A percentile compares a stretch with the other conserved stretches of the same genome.
Evolutionary conservation across 768 basidiomycete genomes (phyloP).

Genomic region (Pluteus cervinus): DNA sequence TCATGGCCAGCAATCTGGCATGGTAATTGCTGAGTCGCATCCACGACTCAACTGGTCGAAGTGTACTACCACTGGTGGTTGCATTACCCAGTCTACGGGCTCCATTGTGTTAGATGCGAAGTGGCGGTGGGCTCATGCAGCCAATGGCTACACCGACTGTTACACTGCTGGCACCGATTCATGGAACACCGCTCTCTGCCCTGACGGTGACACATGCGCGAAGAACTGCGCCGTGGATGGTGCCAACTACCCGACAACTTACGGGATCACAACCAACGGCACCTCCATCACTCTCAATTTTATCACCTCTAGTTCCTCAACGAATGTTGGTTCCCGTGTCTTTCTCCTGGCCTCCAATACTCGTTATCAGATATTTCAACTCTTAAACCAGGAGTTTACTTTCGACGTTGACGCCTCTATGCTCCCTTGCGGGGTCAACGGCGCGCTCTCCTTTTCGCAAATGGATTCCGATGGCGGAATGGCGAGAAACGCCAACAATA

Average conservation of each 20-base stretch:
- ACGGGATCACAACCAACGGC: slow-evolving; percentile 38
- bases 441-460: slow-evolving; percentile 46
- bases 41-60: no score
- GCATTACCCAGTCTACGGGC: no score
- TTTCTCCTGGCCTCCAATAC: slow-evolving; percentile 34
- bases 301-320: slow-evolving; percentile 22
- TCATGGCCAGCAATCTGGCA: no score
- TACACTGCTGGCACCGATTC: no score
- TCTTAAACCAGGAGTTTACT: slow-evolving; percentile 38
- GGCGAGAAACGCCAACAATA: slow-evolving; percentile 36
- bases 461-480: slow-evolving; percentile 48
- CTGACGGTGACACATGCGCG: slow-evolving; percentile 35
- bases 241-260: slow-evolving; percentile 37
- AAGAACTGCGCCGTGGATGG: slow-evolving; percentile 26
- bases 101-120: slow-evolving; percentile 40
- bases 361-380: slow-evolving; percentile 22
- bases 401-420: slow-evolving; percentile 43
- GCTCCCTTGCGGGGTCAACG: slow-evolving; percentile 45
- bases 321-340: slow-evolving; percentile 22
- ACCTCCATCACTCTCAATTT: slow-evolving; percentile 31
- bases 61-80: no score
- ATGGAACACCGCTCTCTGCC: slow-evolving; percentile 35
- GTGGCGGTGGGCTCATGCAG: slow-evolving; percentile 35
- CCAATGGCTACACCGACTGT: slow-evolving; percentile 35
- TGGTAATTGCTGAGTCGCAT: no score